Evolutionary conservation across 495 filamentous ascomycete genomes (phyloP).

Genomic region (Aspergillus heteromorphus): DNA sequence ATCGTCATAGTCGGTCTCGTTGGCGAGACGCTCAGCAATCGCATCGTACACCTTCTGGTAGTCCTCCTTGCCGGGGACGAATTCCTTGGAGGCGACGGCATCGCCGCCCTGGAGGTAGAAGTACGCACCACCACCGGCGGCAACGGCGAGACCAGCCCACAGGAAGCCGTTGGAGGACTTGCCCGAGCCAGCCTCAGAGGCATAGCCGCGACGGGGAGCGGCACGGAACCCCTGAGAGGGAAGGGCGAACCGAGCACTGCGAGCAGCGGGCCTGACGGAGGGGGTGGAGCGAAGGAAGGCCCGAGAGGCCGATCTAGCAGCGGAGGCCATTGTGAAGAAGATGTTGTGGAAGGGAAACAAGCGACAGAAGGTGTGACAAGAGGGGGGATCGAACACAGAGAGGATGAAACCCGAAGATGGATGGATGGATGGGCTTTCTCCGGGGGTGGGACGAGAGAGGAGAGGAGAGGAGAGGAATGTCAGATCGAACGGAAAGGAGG

Average conservation of each 20-base stretch:
- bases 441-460: background rate
- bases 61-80: constrained; percentile 74
- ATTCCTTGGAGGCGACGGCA: constrained; percentile 36
- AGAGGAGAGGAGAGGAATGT: constrained; percentile 5
- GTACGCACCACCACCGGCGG: constrained; percentile 65
- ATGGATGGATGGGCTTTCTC: constrained; percentile 10
- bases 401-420: constrained; percentile 15
- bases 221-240: constrained; percentile 60
- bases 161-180: constrained; percentile 45
- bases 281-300: constrained; percentile 47
- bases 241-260: constrained; percentile 54
- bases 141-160: constrained; percentile 53
- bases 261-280: constrained; percentile 42
- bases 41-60: constrained; percentile 96
- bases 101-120: constrained; percentile 57
- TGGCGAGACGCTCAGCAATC: constrained; percentile 71
- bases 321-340: constrained; percentile 48
- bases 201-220: constrained; percentile 67
- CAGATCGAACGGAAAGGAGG: constrained; percentile 3
- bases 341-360: constrained; percentile 11
- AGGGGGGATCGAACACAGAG: constrained; percentile 16
- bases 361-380: constrained; percentile 6
- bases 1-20: constrained; percentile 94
- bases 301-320: constrained; percentile 48
- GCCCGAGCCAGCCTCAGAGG: constrained; percentile 56